Evolutionary conservation across 2,329 filamentous ascomycete species (phyloP).

Genomic region (Ascochyta fabae): DNA sequence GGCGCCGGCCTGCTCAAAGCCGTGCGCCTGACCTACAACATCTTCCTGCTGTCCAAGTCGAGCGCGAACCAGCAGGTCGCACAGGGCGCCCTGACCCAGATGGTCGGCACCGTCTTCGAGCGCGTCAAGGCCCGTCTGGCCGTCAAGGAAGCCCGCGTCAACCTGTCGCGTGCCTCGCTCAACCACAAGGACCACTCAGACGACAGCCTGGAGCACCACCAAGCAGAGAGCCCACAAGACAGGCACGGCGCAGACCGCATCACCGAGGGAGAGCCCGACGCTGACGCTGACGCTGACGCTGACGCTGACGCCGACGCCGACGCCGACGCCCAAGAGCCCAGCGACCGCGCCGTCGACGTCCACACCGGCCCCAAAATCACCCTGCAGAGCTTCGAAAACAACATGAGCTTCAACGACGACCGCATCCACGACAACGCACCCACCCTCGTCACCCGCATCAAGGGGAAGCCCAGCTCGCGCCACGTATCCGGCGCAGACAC

Average conservation of each 20-base stretch:
- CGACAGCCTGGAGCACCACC: slow-evolving; percentile 39
- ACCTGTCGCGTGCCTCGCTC: slow-evolving; percentile 55
- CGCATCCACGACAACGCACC: slow-evolving; percentile 71
- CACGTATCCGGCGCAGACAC: slow-evolving; percentile 54
- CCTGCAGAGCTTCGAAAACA: slow-evolving; percentile 71
- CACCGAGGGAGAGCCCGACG: slow-evolving; percentile 49
- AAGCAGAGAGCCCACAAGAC: slow-evolving; percentile 29
- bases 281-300: neutral
- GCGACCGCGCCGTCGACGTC: slow-evolving; percentile 54
- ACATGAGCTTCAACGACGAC: slow-evolving; percentile 70
- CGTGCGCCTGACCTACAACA: slow-evolving; percentile 97
- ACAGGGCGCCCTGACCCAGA: slow-evolving; percentile 95
- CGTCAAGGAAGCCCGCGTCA: slow-evolving; percentile 80
- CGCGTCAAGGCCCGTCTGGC: slow-evolving; percentile 85
- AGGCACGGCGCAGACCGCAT: slow-evolving; percentile 36
- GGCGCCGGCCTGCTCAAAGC: slow-evolving; percentile 95
- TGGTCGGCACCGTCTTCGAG: slow-evolving; percentile 98
- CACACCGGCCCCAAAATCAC: slow-evolving; percentile 66
- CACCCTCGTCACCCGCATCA: slow-evolving; percentile 69
- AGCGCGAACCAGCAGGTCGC: slow-evolving; percentile 96
- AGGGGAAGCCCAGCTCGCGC: slow-evolving; percentile 52
- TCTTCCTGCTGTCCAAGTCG: slow-evolving; percentile 93
- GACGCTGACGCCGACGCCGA: neutral
- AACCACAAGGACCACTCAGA: slow-evolving; percentile 45
- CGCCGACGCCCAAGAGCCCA: slow-evolving; percentile 46